Conservation (phyloP, 1,284 basidiomycete genomes). For the Rhodotorula sp. region DNA sequence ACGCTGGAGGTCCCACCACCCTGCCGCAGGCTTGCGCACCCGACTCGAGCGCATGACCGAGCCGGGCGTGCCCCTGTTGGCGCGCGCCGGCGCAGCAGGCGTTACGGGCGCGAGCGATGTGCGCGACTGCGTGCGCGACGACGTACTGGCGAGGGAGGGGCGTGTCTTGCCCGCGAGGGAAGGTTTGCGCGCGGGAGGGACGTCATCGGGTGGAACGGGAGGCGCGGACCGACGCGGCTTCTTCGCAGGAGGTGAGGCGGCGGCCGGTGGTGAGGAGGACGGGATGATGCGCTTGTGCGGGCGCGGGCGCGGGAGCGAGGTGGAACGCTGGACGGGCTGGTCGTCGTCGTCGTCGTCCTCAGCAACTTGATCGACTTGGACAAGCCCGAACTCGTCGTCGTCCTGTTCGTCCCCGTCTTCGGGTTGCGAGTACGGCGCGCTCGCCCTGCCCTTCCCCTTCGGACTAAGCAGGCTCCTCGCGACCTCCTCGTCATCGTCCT, state of each 20-base stretch:
- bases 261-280: background rate
- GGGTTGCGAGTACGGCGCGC: background rate
- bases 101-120: background rate
- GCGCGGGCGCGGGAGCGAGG: background rate
- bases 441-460: background rate
- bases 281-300: background rate
- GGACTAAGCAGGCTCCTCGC: background rate
- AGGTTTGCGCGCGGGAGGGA: background rate
- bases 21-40: background rate
- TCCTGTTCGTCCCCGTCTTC: background rate
- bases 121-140: background rate
- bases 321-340: too few relatives aligned
- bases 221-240: background rate
- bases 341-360: background rate
- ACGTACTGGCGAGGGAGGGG: background rate
- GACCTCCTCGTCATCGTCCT: slow-evolving; percentile 1
- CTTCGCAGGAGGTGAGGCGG: background rate
- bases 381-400: too few relatives aligned
- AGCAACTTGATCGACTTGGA: background rate
- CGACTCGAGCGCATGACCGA: background rate
- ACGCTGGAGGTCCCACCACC: slow-evolving; percentile 5
- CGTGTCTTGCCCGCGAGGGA: slow-evolving; percentile 13
- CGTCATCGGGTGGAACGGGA: too few relatives aligned
- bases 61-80: background rate
- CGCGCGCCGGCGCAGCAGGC: background rate